Percentiles rank a stretch among this genome's conserved stretches.
These are phyloP conservation scores for Aspergillus sp. DNA, from an alignment of 2,329 filamentous ascomycete species.

Conservation along the genomic window DNA sequence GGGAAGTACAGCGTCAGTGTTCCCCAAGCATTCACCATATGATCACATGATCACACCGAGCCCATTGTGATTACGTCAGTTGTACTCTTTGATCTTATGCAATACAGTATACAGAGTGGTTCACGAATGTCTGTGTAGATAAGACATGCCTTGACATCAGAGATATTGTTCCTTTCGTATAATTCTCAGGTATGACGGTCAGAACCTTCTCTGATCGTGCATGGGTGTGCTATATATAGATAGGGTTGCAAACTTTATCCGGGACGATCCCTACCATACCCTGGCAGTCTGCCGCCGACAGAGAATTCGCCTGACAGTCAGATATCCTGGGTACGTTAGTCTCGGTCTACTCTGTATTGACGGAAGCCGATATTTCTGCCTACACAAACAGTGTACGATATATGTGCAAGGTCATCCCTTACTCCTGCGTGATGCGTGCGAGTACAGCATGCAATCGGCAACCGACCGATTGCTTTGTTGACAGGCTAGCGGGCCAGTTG, in stretches of 20 bases:
- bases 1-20: too few species aligned
- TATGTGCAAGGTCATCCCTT: not conserved
- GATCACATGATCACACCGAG: too few species aligned
- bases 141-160: not conserved
- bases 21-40: too few species aligned
- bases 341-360: not conserved
- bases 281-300: not conserved
- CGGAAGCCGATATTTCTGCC: too few species aligned
- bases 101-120: too few species aligned
- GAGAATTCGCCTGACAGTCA: not conserved
- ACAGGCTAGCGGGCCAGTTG: not conserved
- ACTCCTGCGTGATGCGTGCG: not conserved
- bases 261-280: not conserved
- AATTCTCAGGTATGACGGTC: not conserved
- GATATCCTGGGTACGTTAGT: too few species aligned
- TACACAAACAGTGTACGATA: not conserved
- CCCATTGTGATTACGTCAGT: too few species aligned
- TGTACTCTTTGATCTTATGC: too few species aligned
- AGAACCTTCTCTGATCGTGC: not conserved
- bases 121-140: too few species aligned
- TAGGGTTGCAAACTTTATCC: not conserved
- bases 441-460: not conserved
- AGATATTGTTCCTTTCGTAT: not conserved
- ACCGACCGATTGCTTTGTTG: not conserved
- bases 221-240: not conserved